Base-by-base conservation (phyloP, 345 rosid genomes). In the Triadica sebifera region DNA sequence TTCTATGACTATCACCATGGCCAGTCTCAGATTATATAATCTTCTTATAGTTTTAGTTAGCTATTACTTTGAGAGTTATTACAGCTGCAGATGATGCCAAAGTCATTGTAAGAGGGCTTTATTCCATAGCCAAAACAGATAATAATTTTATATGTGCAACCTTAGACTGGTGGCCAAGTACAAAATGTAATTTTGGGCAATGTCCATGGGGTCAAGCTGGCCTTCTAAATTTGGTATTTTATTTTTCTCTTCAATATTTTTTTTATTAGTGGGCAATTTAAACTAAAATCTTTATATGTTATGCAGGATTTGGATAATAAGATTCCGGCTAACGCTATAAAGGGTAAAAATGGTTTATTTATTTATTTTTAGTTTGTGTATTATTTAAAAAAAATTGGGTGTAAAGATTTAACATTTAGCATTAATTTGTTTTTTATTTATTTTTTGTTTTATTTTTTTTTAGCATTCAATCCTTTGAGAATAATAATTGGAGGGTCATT, bases 151-250 rank as follows among this genome's bases (percentile, higher is more conserved):
- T 90, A 1, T 90, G 92, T 71, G 89, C 83, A 2, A 90, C 94
- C n/a, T 52, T 88, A 8, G 95, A 90, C 63, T 90, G 90, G 92
- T 89, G 94, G 92, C 88, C 94, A 0, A 19, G 11, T 12, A 65
- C 82, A 20, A 90, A 88, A 41, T 85, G 92, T 58, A 80, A 90
- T 50, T 90, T 88, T 43, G 61, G 77, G 12, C 89, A 83, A 68
- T 88, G 90, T 34, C 92, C 89, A 9, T 90, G 94, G 92, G 89
- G 81, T 1, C 64, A 73, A 50, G 83, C 90, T 71, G 90, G 90
- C 52, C 6, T 88, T 60, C 64, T 86, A 72, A 82, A 84, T 73
- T 76, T 89, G 87, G 91, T 87, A 79, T 29, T 5, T 8, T 45
- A 13, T 37, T 17, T 41, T 5, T 34, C 10, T 20, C 15, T 4